Conservation (phyloP, 2,329 filamentous ascomycete genomes). For the Coccinonectria pachysandricola region DNA sequence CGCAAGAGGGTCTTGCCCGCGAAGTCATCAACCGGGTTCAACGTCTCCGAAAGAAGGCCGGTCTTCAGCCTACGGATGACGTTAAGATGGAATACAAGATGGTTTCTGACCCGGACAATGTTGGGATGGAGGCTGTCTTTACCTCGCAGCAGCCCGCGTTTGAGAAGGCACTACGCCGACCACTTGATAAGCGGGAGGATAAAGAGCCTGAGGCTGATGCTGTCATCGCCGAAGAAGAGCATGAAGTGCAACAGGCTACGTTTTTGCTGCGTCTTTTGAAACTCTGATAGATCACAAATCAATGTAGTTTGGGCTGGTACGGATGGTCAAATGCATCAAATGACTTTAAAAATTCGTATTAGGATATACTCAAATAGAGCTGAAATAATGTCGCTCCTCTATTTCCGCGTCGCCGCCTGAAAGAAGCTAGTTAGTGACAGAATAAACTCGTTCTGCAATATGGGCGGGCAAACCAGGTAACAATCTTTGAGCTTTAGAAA, state of each 20-base stretch:
- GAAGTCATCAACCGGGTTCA: conserved; percentile 94
- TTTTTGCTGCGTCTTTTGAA: conserved; percentile 68
- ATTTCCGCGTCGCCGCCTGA: conserved; percentile 20
- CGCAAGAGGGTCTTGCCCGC: conserved; percentile 77
- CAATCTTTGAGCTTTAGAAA: conserved; percentile 82
- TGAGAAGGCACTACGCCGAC: conserved; percentile 67
- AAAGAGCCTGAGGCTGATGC: conserved; percentile 12
- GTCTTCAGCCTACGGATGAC: conserved; percentile 83
- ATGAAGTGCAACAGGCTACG: conserved; percentile 74
- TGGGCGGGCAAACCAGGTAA: conserved; percentile 73
- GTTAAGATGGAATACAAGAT: conserved; percentile 90
- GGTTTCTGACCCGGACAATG: conserved; percentile 64
- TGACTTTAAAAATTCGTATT: too few relatives aligned
- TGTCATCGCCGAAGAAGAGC: conserved; percentile 71
- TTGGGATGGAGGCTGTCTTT: conserved; percentile 63
- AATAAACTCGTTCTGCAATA: too few relatives aligned
- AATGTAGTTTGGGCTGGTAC: too few relatives aligned
- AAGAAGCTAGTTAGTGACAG: neutral
- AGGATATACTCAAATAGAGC: too few relatives aligned
- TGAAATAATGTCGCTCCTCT: conserved; percentile 2
- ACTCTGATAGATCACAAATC: too few relatives aligned
- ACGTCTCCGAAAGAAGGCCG: conserved; percentile 85
- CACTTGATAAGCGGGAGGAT: conserved; percentile 45
- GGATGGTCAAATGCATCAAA: too few relatives aligned
- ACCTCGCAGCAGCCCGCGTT: conserved; percentile 56